Base-by-base conservation (phyloP, 2,329 filamentous ascomycete species). In the Hypoxylon sp. region DNA sequence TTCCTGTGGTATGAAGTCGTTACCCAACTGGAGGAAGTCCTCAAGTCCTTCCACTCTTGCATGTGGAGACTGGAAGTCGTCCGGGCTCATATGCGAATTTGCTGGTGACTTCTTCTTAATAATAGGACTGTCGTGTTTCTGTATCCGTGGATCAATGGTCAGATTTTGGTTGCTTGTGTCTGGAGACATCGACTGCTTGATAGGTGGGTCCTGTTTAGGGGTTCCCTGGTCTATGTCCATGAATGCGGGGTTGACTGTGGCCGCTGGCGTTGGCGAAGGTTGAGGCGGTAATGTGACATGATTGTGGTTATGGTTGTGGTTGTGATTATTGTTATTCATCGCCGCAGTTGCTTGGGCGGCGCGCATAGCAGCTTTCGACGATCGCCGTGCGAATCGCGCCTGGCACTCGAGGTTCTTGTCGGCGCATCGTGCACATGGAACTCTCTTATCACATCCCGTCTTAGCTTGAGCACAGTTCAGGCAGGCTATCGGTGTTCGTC, bases 401-500 rank as follows among this genome's bases (percentile, higher is more conserved):
- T 73, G 73, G 57, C 79, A 76, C 1, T 70, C 63, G n/a, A 80
- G 63, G 47, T 73, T 74, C 64, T 79, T 80, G 32, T 79, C 75
- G 4, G 70, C 65, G 49, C 78, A 80, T 46, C 76, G 69, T n/a
- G 73, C 70, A 56, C 78, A 80, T 0, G 77, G 77, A 1, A 76
- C 71, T 44, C 69, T 67, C 61, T 80, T 80, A 51, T 80, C 77
- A 47, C 78, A 80, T 5, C 74, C 76, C 2, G 76, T 79, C 64
- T 80, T 79, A 21, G 77, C 77, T 56, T 70, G 76, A 20, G 77
- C 75, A 49, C 78, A 80, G 53, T 76, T 76, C 31, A 72, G 68
- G 62, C 78, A 80, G 3, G 78, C 76, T 55, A 80, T 80, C 3
- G 74, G 75, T 7, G 72, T 75, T 34, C 57, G 60, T 9, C 70